Percentiles rank a stretch among this genome's conserved stretches.
These are phyloP conservation scores for Vaccinium vitisidaea DNA, from an alignment of 148 eudicot species.

Conservation along the genomic window DNA sequence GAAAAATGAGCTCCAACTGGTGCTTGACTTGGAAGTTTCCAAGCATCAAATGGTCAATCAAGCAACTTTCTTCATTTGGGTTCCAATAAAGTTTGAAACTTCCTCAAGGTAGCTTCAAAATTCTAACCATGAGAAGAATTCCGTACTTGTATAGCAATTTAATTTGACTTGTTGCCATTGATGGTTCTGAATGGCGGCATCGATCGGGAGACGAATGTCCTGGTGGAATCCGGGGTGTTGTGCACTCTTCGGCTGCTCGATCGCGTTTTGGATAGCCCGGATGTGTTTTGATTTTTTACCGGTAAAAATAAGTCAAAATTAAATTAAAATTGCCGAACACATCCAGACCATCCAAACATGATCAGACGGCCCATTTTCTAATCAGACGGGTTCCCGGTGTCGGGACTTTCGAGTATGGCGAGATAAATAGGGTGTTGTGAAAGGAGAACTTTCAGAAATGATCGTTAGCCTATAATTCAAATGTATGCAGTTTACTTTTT, in stretches of 20 bases:
- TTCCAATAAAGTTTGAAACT: neutral
- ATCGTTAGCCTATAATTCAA: too few relatives aligned
- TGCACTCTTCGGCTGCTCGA: too few relatives aligned
- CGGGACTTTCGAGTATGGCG: neutral
- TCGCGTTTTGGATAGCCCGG: too few relatives aligned
- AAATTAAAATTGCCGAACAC: too few relatives aligned
- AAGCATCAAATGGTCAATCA: constrained; percentile 10
- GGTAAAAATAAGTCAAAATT: too few relatives aligned
- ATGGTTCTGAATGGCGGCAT: neutral
- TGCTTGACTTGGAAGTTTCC: neutral
- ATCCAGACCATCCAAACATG: too few relatives aligned
- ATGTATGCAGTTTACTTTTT: too few relatives aligned
- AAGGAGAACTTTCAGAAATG: too few relatives aligned
- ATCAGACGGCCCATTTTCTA: too few relatives aligned
- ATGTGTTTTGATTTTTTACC: too few relatives aligned
- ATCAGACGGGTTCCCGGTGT: too few relatives aligned
- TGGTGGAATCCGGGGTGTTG: too few relatives aligned
- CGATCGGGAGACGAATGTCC: neutral
- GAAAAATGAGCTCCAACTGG: neutral
- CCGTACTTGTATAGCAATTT: neutral
- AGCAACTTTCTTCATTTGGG: neutral
- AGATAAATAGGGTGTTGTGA: neutral
- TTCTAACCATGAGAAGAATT: neutral
- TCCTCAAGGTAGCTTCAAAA: neutral
- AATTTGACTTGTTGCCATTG: neutral